These are phyloP conservation scores for Amanita muscaria DNA, from an alignment of 768 basidiomycete species.

Conservation along the genomic window DNA sequence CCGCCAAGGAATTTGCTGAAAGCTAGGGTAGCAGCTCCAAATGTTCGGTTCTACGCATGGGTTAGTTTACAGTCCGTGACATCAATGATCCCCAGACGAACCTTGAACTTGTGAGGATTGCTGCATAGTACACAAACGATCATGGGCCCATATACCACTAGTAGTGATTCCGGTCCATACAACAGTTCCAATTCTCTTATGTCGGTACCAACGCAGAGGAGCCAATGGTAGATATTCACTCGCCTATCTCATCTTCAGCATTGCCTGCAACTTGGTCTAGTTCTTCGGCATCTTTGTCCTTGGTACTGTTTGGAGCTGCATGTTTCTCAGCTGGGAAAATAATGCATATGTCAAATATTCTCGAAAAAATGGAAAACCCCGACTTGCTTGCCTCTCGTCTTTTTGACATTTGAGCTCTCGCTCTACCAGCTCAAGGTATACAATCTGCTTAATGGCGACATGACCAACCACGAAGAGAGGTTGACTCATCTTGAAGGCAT, in stretches of 20 bases:
- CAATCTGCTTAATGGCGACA: constrained; percentile 95
- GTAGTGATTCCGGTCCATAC: constrained; percentile 71
- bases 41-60: constrained; percentile 67
- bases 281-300: constrained; percentile 71
- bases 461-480: constrained; percentile 95
- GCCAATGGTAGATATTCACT: constrained; percentile 84
- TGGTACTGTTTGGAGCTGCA: constrained; percentile 30
- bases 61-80: constrained; percentile 10
- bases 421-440: constrained; percentile 92
- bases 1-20: constrained; percentile 97
- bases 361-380: constrained; percentile 14
- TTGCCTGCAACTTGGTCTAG: constrained; percentile 96
- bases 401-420: constrained; percentile 95
- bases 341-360: neutral
- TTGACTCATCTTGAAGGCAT: constrained; percentile 85
- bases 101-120: constrained; percentile 88
- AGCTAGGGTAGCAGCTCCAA: constrained; percentile 80
- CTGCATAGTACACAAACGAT: constrained; percentile 86
- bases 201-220: too few relatives aligned
- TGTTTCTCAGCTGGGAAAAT: constrained; percentile 53
- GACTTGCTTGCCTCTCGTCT: constrained; percentile 77
- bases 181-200: constrained; percentile 84
- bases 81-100: constrained; percentile 20
- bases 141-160: constrained; percentile 84
- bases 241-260: constrained; percentile 97